Base-by-base conservation (phyloP, 441 rosid species). In the Erodium moschatum region DNA sequence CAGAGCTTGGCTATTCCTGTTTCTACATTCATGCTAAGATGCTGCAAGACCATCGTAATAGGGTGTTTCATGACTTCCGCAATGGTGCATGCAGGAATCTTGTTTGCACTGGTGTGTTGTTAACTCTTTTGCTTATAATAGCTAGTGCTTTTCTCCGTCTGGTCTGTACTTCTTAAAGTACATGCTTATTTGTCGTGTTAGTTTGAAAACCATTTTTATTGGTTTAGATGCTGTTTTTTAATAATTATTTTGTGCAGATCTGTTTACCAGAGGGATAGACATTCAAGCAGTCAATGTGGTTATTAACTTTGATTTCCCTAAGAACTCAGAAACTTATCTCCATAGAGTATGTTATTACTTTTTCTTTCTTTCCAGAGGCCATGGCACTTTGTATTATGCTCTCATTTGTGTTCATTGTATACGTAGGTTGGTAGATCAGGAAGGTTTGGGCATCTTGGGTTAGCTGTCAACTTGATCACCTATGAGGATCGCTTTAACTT, bases 51-150 rank as follows among this genome's bases (percentile, higher is more conserved):
- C 98, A 91, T 79, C 97, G 98, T 46, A 93, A 93, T 77, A 85
- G 98, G 80, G 98, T 93, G 58, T 93, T 93, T 80, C 98, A 93
- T 80, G 97, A 93, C 76, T 93, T 93, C 81, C 98, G 98, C 73
- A 93, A 93, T 73, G 98, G 98, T 69, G 98, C 98, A 82, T 93
- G 98, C 85, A 86, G 98, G 81, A 93, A 93, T 81, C 97, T 93
- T 78, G 98, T 93, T 78, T 93, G 98, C 69, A 93, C 98, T 69
- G 98, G 98, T 93, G 85, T 74, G 86, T 58, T 67, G 70, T 73
- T 12, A 3, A 19, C 64, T 15, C 2, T 42, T 38, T 19, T 63
- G 16, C 62, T 21, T 46, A 9, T 42, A 6, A 5, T 10, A 21
- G 24, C 19, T 10, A 52, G 18, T 13, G 8, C 69, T 38, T 33